Evolutionary conservation across 441 rosid species (phyloP), one percentile per base, ranked within the genome.

Genomic region (Macaranga tanarius): DNA sequence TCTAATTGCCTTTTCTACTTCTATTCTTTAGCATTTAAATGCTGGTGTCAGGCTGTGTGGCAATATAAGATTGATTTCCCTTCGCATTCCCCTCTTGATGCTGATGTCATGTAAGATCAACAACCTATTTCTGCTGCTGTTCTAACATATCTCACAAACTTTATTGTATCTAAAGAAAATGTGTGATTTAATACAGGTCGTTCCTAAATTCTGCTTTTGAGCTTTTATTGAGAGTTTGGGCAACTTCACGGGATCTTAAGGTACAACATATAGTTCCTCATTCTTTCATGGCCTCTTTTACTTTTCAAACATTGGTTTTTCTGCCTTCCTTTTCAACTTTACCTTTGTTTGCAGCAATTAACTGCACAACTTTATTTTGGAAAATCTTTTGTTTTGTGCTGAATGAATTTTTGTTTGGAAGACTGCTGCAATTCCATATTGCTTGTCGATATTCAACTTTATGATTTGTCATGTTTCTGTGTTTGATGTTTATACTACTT

Each of bases 21-120:
- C 62, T 73, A n/a, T 65, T 65, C 45, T 71, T 75, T 79, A 95
- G 99, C 99, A 51, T 90, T 95, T 72, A 95, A 89, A 83, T 94
- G 97, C 86, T 94, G 99, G 99, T 88, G 93, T 81, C 97, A 92
- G 80, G 99, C 99, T 84, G 93, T 84, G 61, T 86, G 87, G 90
- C 93, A 86, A 66, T 92, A 79, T 75, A 82, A 70, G 58, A 70
- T 77, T 71, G 99, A 95, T 77, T 84, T 81, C 77, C 89, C 95
- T 70, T 85, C 87, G 47, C 78, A 83, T 77, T 85, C 89, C 51
- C 84, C 84, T 73, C 87, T 92, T 20, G 98, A 92, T 77, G 86
- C 86, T 74, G 97, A 90, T 83, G 94, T 95, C 79, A 91, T 91
- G 99, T 95, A 83, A 89, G 97, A 74, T 77, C 76, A 71, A 69